phyloP scores from a whole-genome alignment of 2,329 filamentous ascomycete species.

The Zelopaecilomyces penicillatus region DNA sequence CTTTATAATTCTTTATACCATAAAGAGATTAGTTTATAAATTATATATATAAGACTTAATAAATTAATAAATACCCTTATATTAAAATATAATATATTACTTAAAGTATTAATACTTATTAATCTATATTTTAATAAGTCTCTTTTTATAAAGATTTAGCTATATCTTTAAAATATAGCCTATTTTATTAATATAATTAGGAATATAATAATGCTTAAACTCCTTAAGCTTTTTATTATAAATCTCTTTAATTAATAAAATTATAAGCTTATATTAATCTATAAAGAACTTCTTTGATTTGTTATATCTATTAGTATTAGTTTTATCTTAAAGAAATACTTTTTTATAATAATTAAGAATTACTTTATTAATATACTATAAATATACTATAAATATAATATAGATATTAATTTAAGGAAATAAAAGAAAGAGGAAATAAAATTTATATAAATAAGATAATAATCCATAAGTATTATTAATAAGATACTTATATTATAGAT shows the following conservation, averaged over 20 bases:
- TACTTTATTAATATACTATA: constrained; percentile 14
- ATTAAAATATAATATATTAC: constrained; percentile 7
- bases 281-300: constrained; percentile 12
- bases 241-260: constrained; percentile 7
- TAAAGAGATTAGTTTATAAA: constrained; percentile 12
- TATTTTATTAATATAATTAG: constrained; percentile 11
- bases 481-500: constrained; percentile 1
- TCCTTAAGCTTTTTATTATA: constrained; percentile 6
- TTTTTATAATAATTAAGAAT: constrained; percentile 9
- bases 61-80: too few relatives aligned
- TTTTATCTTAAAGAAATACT: neutral
- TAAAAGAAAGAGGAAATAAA: neutral
- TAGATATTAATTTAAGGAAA: constrained; percentile 7
- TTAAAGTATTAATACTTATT: constrained; percentile 12
- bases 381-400: constrained; percentile 13
- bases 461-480: constrained; percentile 13
- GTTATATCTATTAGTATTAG: neutral
- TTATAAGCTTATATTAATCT: constrained; percentile 13
- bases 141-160: constrained; percentile 15
- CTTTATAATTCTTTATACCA: constrained; percentile 12
- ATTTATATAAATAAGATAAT: constrained; percentile 12
- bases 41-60: constrained; percentile 12
- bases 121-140: constrained; percentile 14
- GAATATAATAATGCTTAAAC: constrained; percentile 10
- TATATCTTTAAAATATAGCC: constrained; percentile 12